A percentile compares a stretch with the other conserved stretches of the same genome.
These are phyloP conservation scores for Pichia sp. DNA, from an alignment of 1,139 yeast genomes.

Conservation along the genomic window DNA sequence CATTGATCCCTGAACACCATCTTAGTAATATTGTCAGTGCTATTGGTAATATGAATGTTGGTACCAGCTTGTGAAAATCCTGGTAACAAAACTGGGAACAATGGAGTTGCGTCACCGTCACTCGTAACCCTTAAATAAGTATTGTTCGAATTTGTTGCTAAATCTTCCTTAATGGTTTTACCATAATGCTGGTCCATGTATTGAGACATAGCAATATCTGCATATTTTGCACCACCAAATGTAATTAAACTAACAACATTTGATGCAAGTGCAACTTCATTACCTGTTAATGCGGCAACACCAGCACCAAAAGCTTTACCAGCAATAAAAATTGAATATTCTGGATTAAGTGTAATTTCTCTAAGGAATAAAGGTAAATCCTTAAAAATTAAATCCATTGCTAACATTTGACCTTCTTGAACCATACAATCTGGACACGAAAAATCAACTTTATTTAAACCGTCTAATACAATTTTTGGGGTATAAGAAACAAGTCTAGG, in stretches of 20 bases:
- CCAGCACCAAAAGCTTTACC: conserved; percentile 8
- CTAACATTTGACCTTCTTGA: conserved; percentile 6
- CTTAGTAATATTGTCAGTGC: conserved; percentile 85
- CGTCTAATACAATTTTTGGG: conserved; percentile 4
- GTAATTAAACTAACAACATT: conserved; percentile 2
- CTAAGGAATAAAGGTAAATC: conserved; percentile 4
- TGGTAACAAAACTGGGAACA: neutral
- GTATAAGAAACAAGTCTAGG: neutral
- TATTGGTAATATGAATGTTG: conserved; percentile 81
- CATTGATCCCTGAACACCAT: conserved; percentile 74
- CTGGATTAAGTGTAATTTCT: conserved; percentile 4
- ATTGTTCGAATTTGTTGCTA: conserved; percentile 1
- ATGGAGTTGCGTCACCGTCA: conserved; percentile 6
- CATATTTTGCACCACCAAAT: conserved; percentile 6
- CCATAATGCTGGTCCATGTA: conserved; percentile 6
- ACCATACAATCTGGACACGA: conserved; percentile 4
- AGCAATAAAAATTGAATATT: conserved; percentile 1
- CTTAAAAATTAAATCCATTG: conserved; percentile 1
- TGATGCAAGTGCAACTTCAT: neutral
- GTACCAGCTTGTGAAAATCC: conserved; percentile 86
- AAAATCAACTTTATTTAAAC: conserved; percentile 1
- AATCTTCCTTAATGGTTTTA: neutral
- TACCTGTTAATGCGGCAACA: conserved; percentile 5
- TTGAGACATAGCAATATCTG: conserved; percentile 1
- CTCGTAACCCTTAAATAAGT: conserved; percentile 4